Evolutionary conservation across 2,329 filamentous ascomycete species (phyloP).

Genomic region (Stachybotrys chartarum): DNA sequence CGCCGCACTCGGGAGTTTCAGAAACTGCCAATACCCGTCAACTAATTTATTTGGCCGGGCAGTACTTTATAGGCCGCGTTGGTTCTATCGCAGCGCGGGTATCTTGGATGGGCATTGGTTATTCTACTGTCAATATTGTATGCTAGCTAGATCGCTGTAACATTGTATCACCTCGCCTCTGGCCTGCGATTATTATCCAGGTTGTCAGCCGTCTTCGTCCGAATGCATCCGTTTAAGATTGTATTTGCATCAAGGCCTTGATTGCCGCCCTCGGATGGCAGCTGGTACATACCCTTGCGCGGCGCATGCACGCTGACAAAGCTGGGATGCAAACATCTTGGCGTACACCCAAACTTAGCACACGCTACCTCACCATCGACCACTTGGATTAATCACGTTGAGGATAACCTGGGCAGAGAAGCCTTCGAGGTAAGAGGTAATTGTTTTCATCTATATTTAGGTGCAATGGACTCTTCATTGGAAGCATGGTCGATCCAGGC

Average conservation of each 20-base stretch:
- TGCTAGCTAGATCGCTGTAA: background rate
- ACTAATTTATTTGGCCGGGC: background rate
- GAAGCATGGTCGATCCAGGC: constrained; percentile 1
- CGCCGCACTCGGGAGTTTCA: constrained; percentile 23
- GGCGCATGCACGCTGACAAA: background rate
- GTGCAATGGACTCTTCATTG: background rate
- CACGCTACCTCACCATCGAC: background rate
- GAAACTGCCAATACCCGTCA: constrained; percentile 1
- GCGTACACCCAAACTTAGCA: background rate
- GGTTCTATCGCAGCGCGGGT: background rate
- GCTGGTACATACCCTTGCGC: too few species aligned
- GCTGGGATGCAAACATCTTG: background rate
- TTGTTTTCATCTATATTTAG: background rate
- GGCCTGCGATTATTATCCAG: background rate
- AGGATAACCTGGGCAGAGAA: too few species aligned
- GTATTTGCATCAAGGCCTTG: too few species aligned
- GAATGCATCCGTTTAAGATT: too few species aligned
- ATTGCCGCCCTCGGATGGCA: too few species aligned
- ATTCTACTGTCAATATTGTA: background rate
- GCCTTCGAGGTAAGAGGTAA: too few species aligned
- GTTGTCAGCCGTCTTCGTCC: too few species aligned
- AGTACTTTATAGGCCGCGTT: background rate
- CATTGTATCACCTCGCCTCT: background rate
- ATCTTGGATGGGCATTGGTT: background rate
- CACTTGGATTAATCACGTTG: background rate